These are phyloP conservation scores for Penicillium fuscoglaucum DNA, from an alignment of 2,329 filamentous ascomycete genomes.

Conservation along the genomic window DNA sequence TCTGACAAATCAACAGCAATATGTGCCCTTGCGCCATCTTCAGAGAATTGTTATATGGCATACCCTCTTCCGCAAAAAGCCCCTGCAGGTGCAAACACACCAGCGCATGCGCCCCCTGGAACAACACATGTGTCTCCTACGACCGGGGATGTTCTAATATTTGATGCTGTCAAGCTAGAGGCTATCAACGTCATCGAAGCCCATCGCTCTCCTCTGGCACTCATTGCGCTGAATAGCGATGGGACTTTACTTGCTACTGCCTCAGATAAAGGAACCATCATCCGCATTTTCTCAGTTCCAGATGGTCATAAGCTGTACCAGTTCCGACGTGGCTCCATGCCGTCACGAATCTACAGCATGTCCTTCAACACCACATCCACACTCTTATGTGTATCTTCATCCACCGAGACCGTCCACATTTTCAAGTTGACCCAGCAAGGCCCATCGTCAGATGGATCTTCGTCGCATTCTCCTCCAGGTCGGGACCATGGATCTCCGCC, in stretches of 20 bases:
- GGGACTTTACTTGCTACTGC: constrained; percentile 90
- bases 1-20: constrained; percentile 59
- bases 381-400: constrained; percentile 90
- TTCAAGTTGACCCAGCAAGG: constrained; percentile 68
- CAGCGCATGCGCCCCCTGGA: constrained; percentile 78
- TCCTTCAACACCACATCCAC: constrained; percentile 95
- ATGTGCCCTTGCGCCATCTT: constrained; percentile 88
- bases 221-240: constrained; percentile 87
- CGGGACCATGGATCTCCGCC: constrained; percentile 29
- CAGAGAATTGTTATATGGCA: constrained; percentile 92
- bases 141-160: constrained; percentile 88
- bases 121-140: constrained; percentile 77
- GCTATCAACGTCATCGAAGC: constrained; percentile 95
- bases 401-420: constrained; percentile 94
- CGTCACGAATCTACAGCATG: constrained; percentile 96
- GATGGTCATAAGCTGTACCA: constrained; percentile 91
- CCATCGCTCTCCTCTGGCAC: constrained; percentile 86
- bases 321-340: constrained; percentile 92
- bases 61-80: constrained; percentile 78
- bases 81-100: constrained; percentile 56
- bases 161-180: constrained; percentile 84
- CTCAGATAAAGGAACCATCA: constrained; percentile 96
- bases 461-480: constrained; percentile 26
- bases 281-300: constrained; percentile 91
- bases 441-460: constrained; percentile 29